A percentile compares a stretch with the other conserved stretches of the same genome.
Evolutionary conservation across 148 eudicot genomes (phyloP).

Genomic region (Rhododendron vialii): DNA sequence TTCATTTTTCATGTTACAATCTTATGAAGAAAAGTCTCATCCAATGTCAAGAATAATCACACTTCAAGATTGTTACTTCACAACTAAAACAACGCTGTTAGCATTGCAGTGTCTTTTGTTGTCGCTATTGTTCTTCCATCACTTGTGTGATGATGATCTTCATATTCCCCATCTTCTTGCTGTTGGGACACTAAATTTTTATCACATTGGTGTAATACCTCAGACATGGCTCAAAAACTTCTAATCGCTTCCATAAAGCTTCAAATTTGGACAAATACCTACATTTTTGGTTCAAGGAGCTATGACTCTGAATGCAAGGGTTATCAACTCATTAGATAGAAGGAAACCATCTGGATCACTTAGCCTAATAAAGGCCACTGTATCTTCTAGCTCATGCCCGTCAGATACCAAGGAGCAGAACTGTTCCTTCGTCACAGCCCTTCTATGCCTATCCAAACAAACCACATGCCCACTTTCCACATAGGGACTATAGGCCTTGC

Average conservation of each 20-base stretch:
- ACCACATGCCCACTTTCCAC: slow-evolving; percentile 78
- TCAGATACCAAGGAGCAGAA: slow-evolving; percentile 35
- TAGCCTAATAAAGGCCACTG: slow-evolving; percentile 52
- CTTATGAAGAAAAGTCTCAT: not conserved
- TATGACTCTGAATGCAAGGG: slow-evolving; percentile 68
- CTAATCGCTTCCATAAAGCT: not conserved
- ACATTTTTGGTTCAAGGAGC: slow-evolving; percentile 36
- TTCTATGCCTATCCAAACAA: slow-evolving; percentile 60
- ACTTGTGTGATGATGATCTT: slow-evolving; percentile 1
- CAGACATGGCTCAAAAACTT: not conserved
- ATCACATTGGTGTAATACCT: not conserved
- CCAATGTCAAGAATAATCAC: not conserved
- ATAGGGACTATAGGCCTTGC: slow-evolving; percentile 48
- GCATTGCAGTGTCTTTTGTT: not conserved
- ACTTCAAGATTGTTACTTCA: not conserved
- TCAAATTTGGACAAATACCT: too few relatives aligned
- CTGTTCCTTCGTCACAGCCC: slow-evolving; percentile 31
- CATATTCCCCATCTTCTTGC: not conserved
- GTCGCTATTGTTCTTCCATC: not conserved
- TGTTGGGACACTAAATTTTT: not conserved
- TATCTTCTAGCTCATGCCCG: slow-evolving; percentile 27
- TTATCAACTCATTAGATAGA: slow-evolving; percentile 83
- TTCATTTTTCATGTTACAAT: not conserved
- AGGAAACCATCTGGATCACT: slow-evolving; percentile 97
- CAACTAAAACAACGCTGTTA: not conserved